Conservation (phyloP, 2,329 filamentous ascomycete genomes). For the Cladosporium sphaerospermum region DNA sequence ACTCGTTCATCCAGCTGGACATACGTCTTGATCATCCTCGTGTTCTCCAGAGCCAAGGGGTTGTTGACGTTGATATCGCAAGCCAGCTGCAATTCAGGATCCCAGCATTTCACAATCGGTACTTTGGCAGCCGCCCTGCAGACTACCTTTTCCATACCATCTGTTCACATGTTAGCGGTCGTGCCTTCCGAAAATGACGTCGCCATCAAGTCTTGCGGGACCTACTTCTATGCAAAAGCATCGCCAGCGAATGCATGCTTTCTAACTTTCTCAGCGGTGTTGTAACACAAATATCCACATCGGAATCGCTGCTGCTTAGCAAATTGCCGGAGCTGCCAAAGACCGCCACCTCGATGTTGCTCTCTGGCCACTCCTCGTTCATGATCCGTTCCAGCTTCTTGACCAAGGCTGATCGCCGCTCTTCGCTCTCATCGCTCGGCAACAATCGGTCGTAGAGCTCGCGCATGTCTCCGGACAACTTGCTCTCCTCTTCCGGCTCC, state of each 20-base stretch:
- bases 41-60: conserved; percentile 88
- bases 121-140: conserved; percentile 94
- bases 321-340: conserved; percentile 98
- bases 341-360: conserved; percentile 81
- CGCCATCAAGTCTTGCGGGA: conserved; percentile 14
- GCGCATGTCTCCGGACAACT: conserved; percentile 74
- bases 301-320: conserved; percentile 90
- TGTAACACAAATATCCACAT: conserved; percentile 97
- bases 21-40: conserved; percentile 95
- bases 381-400: conserved; percentile 81
- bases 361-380: conserved; percentile 85
- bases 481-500: conserved; percentile 65
- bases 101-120: conserved; percentile 98
- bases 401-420: conserved; percentile 69
- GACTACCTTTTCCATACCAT: conserved; percentile 93
- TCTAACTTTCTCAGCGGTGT: conserved; percentile 84
- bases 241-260: conserved; percentile 83
- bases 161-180: conserved; percentile 44
- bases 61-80: conserved; percentile 99
- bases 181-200: not conserved
- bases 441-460: conserved; percentile 79
- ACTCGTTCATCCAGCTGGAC: conserved; percentile 89
- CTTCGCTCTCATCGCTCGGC: conserved; percentile 72
- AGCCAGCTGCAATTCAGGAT: conserved; percentile 79
- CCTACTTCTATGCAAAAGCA: conserved; percentile 78